Conservation (phyloP, 768 basidiomycete species). For the Rubroboletus pulcherrimus region DNA sequence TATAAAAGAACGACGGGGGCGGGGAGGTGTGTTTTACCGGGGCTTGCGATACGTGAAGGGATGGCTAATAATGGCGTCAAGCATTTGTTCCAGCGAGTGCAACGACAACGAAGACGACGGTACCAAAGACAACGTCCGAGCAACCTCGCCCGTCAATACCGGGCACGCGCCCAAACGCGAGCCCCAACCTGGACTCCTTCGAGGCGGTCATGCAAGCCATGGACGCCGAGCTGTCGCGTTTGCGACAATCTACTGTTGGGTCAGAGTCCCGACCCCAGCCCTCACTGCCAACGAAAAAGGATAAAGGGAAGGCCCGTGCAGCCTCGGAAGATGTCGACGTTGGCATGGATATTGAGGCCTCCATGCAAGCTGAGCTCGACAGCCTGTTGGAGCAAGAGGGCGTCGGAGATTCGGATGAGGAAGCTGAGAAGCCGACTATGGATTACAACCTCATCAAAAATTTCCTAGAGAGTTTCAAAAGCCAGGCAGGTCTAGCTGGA, state of each 20-base stretch:
- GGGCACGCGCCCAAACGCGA: constrained; percentile 42
- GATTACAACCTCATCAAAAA: constrained; percentile 96
- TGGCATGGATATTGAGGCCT: constrained; percentile 70
- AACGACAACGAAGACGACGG: background rate
- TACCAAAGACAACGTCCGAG: constrained; percentile 7
- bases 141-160: constrained; percentile 23
- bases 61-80: constrained; percentile 25
- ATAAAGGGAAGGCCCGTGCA: constrained; percentile 36
- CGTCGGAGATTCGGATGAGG: constrained; percentile 50
- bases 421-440: constrained; percentile 42
- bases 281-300: constrained; percentile 40
- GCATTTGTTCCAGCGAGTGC: constrained; percentile 54
- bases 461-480: constrained; percentile 94
- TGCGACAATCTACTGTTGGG: constrained; percentile 29
- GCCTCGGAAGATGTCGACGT: constrained; percentile 39
- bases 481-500: constrained; percentile 84
- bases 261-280: constrained; percentile 13
- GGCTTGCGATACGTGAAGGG: background rate
- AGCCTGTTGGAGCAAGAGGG: constrained; percentile 52
- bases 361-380: constrained; percentile 86
- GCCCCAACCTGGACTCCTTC: constrained; percentile 83
- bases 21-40: constrained; percentile 65
- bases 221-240: constrained; percentile 73
- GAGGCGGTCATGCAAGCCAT: constrained; percentile 96
- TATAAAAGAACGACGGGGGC: constrained; percentile 64